Percentiles rank a stretch among this genome's conserved stretches.
phyloP scores from a whole-genome alignment of 192 early-diverging fungal species.

The Coemansia aciculifera region DNA sequence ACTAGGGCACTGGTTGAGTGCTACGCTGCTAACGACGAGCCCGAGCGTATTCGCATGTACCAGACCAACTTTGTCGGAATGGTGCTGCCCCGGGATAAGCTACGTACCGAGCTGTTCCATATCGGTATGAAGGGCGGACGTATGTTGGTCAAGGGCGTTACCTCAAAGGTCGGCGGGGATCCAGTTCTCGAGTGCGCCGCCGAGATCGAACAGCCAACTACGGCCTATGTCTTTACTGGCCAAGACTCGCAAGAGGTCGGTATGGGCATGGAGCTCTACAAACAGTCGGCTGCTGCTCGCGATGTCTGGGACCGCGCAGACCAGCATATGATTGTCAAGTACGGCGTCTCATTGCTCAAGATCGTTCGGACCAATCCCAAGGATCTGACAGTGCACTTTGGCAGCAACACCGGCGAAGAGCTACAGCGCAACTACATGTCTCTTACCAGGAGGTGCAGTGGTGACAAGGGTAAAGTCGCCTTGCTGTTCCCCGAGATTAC shows the following conservation, averaged over 20 bases:
- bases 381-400: slow-evolving; percentile 70
- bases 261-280: slow-evolving; percentile 96
- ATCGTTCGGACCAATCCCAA: slow-evolving; percentile 87
- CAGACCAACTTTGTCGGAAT: slow-evolving; percentile 81
- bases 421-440: slow-evolving; percentile 78
- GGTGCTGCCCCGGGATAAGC: slow-evolving; percentile 81
- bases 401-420: slow-evolving; percentile 66
- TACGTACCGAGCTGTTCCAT: slow-evolving; percentile 82
- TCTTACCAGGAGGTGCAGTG: slow-evolving; percentile 55
- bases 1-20: slow-evolving; percentile 89
- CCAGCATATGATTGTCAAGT: slow-evolving; percentile 73
- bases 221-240: slow-evolving; percentile 94
- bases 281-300: slow-evolving; percentile 72
- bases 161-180: slow-evolving; percentile 69
- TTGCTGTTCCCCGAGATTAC: slow-evolving; percentile 56
- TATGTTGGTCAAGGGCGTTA: slow-evolving; percentile 87
- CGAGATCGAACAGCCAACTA: slow-evolving; percentile 85
- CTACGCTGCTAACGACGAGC: slow-evolving; percentile 80
- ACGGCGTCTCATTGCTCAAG: slow-evolving; percentile 84
- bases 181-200: slow-evolving; percentile 69
- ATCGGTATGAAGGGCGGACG: slow-evolving; percentile 91
- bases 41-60: slow-evolving; percentile 78
- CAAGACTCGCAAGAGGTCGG: slow-evolving; percentile 92
- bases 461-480: not conserved
- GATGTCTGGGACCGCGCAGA: slow-evolving; percentile 92